phyloP scores from a whole-genome alignment of 257 asterid genomes.

The Haberlea rhodopensis region DNA sequence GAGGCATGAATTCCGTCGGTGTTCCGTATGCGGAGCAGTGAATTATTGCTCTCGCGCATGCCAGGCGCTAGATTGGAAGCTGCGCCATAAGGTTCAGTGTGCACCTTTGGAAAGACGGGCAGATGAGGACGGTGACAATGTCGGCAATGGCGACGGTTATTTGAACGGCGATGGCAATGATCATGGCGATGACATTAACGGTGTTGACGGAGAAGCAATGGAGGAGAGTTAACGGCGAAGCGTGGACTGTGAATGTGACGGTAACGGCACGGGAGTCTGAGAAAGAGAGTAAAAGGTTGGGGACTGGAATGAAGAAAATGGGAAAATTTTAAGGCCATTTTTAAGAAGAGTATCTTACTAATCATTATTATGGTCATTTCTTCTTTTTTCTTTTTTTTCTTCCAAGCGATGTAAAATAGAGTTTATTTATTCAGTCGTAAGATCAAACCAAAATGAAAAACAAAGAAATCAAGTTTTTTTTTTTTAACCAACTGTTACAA shows the following conservation, averaged over 20 bases:
- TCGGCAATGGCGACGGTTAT: too few species aligned
- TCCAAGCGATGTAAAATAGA: not conserved
- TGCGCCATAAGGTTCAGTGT: too few species aligned
- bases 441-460: not conserved
- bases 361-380: conserved; percentile 12
- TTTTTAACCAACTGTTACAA: too few species aligned
- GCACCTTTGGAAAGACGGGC: conserved; percentile 21
- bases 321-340: conserved; percentile 19
- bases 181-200: not conserved
- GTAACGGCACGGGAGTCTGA: conserved; percentile 25
- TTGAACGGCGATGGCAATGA: too few species aligned
- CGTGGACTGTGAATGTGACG: too few species aligned
- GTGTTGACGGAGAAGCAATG: conserved; percentile 4
- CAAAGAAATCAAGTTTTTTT: not conserved
- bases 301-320: conserved; percentile 3
- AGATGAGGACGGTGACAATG: too few species aligned
- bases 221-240: too few species aligned
- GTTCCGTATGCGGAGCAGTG: too few species aligned
- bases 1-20: too few species aligned
- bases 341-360: conserved; percentile 21
- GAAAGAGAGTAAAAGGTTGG: conserved; percentile 10
- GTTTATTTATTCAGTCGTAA: conserved; percentile 11
- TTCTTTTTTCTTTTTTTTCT: not conserved
- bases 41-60: conserved; percentile 32
- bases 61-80: conserved; percentile 31